These are phyloP conservation scores for Chytridium lagenaria DNA, from an alignment of 371 early-diverging fungal species.

Conservation along the genomic window DNA sequence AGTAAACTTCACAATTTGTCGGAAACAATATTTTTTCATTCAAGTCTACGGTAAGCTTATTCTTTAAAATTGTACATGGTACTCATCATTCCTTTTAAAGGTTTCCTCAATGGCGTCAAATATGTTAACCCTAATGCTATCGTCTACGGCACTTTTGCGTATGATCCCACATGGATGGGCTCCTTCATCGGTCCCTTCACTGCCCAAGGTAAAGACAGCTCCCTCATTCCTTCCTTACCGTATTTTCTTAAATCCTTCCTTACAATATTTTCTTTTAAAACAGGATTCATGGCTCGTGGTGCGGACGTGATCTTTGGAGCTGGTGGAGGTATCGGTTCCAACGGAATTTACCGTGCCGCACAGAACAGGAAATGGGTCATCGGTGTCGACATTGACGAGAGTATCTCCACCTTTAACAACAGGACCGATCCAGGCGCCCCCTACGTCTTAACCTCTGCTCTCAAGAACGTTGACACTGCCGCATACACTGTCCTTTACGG, in stretches of 20 bases:
- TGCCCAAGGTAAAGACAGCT: neutral
- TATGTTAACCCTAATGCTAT: slow-evolving; percentile 12
- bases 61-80: too few species aligned
- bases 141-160: neutral
- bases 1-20: too few species aligned
- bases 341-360: slow-evolving; percentile 18
- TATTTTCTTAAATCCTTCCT: neutral
- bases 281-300: neutral
- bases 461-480: slow-evolving; percentile 21
- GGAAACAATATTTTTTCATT: neutral
- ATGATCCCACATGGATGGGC: slow-evolving; percentile 22
- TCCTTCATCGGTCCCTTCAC: neutral
- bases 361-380: slow-evolving; percentile 8
- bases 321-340: slow-evolving; percentile 24
- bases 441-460: slow-evolving; percentile 12
- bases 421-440: neutral
- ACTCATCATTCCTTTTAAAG: too few species aligned
- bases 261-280: too few species aligned
- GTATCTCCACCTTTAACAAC: slow-evolving; percentile 18
- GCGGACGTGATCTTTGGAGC: slow-evolving; percentile 32
- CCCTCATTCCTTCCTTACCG: neutral
- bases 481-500: slow-evolving; percentile 1
- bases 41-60: neutral
- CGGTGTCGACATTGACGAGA: slow-evolving; percentile 29
- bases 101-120: slow-evolving; percentile 21